Evolutionary conservation across 2,329 filamentous ascomycete genomes (phyloP).

Genomic region (Verticillium klebahnii): DNA sequence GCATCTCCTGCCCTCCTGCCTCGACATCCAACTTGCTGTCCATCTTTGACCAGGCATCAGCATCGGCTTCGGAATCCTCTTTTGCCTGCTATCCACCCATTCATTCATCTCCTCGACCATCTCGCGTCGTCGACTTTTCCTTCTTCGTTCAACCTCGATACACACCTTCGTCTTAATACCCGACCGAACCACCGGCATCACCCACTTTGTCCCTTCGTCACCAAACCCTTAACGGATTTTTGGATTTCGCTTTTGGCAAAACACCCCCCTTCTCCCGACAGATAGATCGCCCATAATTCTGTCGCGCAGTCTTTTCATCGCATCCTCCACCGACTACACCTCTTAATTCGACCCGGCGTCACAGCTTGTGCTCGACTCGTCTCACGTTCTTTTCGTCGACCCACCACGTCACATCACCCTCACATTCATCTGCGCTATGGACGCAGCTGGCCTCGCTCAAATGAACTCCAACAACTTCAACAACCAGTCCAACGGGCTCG

Average conservation of each 20-base stretch:
- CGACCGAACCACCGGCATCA: neutral
- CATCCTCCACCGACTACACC: neutral
- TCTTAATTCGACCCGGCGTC: slow-evolving; percentile 14
- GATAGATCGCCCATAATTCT: neutral
- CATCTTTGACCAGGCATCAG: neutral
- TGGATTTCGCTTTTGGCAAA: slow-evolving; percentile 21
- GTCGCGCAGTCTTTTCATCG: neutral
- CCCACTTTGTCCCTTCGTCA: neutral
- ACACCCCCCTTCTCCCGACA: slow-evolving; percentile 1
- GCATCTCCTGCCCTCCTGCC: neutral
- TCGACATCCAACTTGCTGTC: neutral
- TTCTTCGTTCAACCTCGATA: neutral
- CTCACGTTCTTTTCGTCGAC: slow-evolving; percentile 7
- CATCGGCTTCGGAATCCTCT: neutral
- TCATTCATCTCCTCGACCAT: neutral
- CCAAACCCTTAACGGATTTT: slow-evolving; percentile 12
- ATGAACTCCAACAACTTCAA: slow-evolving; percentile 88
- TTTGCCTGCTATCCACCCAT: neutral
- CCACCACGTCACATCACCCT: slow-evolving; percentile 6
- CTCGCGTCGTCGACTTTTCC: neutral
- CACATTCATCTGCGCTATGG: slow-evolving; percentile 51
- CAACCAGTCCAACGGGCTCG: slow-evolving; percentile 61
- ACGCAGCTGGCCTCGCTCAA: slow-evolving; percentile 99
- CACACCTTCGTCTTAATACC: neutral
- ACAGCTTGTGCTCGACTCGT: slow-evolving; percentile 8